Evolutionary conservation across 2,329 filamentous ascomycete genomes (phyloP).

Genomic region (Arthrobotrys entomopaga): DNA sequence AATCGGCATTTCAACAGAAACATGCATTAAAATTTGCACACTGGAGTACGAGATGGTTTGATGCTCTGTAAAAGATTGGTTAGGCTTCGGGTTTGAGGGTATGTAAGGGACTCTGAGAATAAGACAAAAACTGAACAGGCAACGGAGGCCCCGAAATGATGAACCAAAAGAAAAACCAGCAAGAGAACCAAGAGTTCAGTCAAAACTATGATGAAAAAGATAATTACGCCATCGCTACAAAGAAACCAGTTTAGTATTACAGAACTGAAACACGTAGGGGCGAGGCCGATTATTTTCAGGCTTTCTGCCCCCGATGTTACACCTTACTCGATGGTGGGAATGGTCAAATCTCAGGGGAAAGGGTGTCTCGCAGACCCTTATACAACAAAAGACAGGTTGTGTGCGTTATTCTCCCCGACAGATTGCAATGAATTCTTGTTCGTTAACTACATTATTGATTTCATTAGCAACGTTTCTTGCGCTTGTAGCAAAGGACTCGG

Average conservation of each 20-base stretch:
- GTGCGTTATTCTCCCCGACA: conserved; percentile 58
- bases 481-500: not conserved
- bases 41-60: too few species aligned
- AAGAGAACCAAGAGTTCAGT: not conserved
- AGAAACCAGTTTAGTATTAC: not conserved
- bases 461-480: conserved; percentile 22
- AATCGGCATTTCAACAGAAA: too few species aligned
- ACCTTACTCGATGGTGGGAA: too few species aligned
- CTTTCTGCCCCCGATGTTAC: too few species aligned
- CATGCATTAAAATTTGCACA: too few species aligned
- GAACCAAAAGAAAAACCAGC: not conserved
- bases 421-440: conserved; percentile 75
- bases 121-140: conserved; percentile 6
- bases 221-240: not conserved
- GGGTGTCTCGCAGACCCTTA: not conserved
- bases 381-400: not conserved
- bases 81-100: too few species aligned
- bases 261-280: not conserved
- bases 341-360: not conserved
- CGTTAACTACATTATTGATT: conserved; percentile 66
- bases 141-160: not conserved
- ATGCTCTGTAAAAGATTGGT: too few species aligned
- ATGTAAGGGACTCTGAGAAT: not conserved
- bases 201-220: not conserved
- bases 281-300: not conserved